Evolutionary conservation across 2,329 filamentous ascomycete genomes (phyloP).

Genomic region (Cytospora chrysosperma): DNA sequence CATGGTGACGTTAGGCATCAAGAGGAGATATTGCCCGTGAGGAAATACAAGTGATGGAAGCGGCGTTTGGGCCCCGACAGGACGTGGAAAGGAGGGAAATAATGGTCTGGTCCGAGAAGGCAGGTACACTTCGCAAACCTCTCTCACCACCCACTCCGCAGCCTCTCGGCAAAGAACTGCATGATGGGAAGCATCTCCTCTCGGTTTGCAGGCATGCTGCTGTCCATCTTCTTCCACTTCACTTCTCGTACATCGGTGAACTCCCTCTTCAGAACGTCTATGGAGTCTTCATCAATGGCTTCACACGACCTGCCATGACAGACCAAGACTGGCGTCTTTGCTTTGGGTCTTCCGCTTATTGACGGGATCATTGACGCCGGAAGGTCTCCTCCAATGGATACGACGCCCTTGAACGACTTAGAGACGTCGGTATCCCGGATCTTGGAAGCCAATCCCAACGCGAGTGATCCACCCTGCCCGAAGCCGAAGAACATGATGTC

Average conservation of each 20-base stretch:
- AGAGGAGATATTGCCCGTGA: background rate
- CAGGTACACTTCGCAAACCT: conserved; percentile 6
- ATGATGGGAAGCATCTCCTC: conserved; percentile 91
- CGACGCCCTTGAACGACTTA: conserved; percentile 45
- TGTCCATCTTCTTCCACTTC: conserved; percentile 67
- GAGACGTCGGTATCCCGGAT: conserved; percentile 33
- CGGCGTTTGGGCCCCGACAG: background rate
- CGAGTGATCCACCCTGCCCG: conserved; percentile 65
- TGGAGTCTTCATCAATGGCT: conserved; percentile 55
- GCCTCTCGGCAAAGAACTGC: conserved; percentile 71
- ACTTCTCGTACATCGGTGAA: conserved; percentile 68
- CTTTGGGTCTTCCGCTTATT: conserved; percentile 49
- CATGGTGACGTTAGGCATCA: background rate
- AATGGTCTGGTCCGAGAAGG: background rate
- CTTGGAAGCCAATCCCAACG: conserved; percentile 53
- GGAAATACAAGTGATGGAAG: background rate
- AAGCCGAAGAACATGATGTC: conserved; percentile 67
- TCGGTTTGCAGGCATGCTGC: conserved; percentile 77
- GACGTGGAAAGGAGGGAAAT: background rate
- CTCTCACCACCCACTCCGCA: conserved; percentile 39
- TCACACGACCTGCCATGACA: conserved; percentile 53
- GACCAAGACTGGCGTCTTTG: conserved; percentile 62
- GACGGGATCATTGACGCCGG: conserved; percentile 53
- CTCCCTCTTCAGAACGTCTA: conserved; percentile 61
- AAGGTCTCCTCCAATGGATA: conserved; percentile 52